Percentiles rank a stretch among this genome's conserved stretches.
Conservation (phyloP, 2,329 filamentous ascomycete genomes). For the Anisogramma anomala region DNA sequence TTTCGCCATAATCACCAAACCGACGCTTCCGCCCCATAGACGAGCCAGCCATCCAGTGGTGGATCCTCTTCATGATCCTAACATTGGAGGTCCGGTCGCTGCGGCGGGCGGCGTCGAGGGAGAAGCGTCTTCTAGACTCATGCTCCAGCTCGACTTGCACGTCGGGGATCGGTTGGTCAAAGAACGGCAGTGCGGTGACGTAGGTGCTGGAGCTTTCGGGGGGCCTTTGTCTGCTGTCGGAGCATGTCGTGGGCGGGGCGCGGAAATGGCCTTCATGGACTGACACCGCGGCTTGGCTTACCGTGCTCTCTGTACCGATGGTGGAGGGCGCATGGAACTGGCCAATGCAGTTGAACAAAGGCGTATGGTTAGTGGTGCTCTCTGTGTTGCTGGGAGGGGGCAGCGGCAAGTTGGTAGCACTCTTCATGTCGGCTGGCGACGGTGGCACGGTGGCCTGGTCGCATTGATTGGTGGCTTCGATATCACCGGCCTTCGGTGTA, state of each 20-base stretch:
- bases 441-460: not conserved
- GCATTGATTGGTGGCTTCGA: slow-evolving; percentile 4
- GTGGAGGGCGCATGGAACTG: not conserved
- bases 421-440: not conserved
- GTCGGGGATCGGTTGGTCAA: slow-evolving; percentile 20
- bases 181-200: slow-evolving; percentile 14
- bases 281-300: not conserved
- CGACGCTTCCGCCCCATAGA: slow-evolving; percentile 17
- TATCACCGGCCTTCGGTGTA: slow-evolving; percentile 17
- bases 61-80: not conserved
- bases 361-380: not conserved
- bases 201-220: not conserved
- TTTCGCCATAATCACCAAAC: slow-evolving; percentile 16
- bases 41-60: slow-evolving; percentile 7
- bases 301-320: not conserved
- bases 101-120: slow-evolving; percentile 20
- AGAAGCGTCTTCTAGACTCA: slow-evolving; percentile 21
- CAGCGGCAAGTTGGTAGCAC: no score
- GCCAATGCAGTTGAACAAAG: not conserved
- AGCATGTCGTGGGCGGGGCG: not conserved
- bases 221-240: not conserved
- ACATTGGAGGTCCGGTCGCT: slow-evolving; percentile 18
- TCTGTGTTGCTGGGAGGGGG: not conserved
- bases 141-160: slow-evolving; percentile 17
- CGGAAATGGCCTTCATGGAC: not conserved